phyloP scores from a whole-genome alignment of 2,329 filamentous ascomycete genomes.

The Huntiella moniliformis region DNA sequence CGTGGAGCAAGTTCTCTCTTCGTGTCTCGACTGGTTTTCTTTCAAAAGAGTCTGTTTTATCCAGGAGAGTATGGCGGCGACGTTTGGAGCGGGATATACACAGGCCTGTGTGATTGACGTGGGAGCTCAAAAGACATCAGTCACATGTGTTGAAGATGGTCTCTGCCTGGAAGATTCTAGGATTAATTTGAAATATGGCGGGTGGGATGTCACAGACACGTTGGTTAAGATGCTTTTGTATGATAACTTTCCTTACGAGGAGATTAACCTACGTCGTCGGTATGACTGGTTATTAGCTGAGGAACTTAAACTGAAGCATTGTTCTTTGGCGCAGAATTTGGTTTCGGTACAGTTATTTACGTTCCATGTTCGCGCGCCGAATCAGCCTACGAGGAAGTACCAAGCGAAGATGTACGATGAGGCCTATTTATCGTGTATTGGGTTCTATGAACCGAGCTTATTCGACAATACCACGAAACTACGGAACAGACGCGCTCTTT shows the following conservation, averaged over 20 bases:
- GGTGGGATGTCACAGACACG: slow-evolving; percentile 78
- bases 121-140: slow-evolving; percentile 90
- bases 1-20: slow-evolving; percentile 66
- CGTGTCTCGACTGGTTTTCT: slow-evolving; percentile 74
- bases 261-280: slow-evolving; percentile 76
- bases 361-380: slow-evolving; percentile 76
- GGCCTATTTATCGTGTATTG: slow-evolving; percentile 82
- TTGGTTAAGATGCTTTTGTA: slow-evolving; percentile 97
- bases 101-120: slow-evolving; percentile 91
- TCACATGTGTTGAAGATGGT: slow-evolving; percentile 92
- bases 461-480: slow-evolving; percentile 75
- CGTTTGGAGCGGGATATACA: slow-evolving; percentile 87
- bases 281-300: slow-evolving; percentile 90
- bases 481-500: slow-evolving; percentile 55
- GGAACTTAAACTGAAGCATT: slow-evolving; percentile 85
- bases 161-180: slow-evolving; percentile 88
- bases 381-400: slow-evolving; percentile 81
- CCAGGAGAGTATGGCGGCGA: slow-evolving; percentile 86
- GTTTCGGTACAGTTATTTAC: slow-evolving; percentile 77
- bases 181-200: slow-evolving; percentile 86
- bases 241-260: slow-evolving; percentile 86
- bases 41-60: slow-evolving; percentile 85
- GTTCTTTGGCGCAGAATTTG: slow-evolving; percentile 76
- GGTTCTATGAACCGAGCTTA: slow-evolving; percentile 74
- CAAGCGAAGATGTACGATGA: slow-evolving; percentile 96